A percentile compares a stretch with the other conserved stretches of the same genome.
These are phyloP conservation scores for Diaporthe caulivora DNA, from an alignment of 2,329 filamentous ascomycete species.

Conservation along the genomic window DNA sequence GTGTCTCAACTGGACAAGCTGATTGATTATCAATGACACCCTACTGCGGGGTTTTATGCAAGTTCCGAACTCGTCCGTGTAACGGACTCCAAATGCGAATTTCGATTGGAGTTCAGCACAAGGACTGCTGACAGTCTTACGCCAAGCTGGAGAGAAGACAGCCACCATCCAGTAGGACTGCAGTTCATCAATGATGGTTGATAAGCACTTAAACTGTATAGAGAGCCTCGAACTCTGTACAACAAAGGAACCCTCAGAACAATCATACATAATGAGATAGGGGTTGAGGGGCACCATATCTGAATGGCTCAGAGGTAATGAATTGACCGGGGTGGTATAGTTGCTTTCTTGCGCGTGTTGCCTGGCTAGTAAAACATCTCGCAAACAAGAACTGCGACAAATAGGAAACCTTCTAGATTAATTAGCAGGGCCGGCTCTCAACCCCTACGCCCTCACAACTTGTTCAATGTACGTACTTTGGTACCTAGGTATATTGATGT, in stretches of 20 bases:
- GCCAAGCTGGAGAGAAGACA: not conserved
- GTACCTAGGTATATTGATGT: no score
- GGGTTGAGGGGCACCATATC: no score
- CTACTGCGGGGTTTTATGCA: conserved; percentile 10
- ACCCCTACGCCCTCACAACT: no score
- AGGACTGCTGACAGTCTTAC: not conserved
- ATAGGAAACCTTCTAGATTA: no score
- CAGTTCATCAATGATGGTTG: not conserved
- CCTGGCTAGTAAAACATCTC: no score
- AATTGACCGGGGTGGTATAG: no score
- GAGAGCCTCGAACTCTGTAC: not conserved
- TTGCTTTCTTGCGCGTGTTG: no score
- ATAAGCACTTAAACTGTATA: conserved; percentile 11
- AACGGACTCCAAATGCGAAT: not conserved
- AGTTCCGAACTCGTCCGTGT: not conserved
- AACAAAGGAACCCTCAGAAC: not conserved
- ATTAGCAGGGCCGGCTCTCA: no score
- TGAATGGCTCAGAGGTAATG: no score
- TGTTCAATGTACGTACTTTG: no score
- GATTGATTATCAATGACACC: conserved; percentile 13
- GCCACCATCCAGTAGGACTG: not conserved
- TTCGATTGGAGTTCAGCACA: not conserved
- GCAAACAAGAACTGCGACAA: no score
- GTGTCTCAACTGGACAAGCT: not conserved
- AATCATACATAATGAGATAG: no score